Percentiles rank a stretch among this genome's conserved stretches.
Conservation (phyloP, 108 stramenopile genomes). For the Parmales sp. region DNA sequence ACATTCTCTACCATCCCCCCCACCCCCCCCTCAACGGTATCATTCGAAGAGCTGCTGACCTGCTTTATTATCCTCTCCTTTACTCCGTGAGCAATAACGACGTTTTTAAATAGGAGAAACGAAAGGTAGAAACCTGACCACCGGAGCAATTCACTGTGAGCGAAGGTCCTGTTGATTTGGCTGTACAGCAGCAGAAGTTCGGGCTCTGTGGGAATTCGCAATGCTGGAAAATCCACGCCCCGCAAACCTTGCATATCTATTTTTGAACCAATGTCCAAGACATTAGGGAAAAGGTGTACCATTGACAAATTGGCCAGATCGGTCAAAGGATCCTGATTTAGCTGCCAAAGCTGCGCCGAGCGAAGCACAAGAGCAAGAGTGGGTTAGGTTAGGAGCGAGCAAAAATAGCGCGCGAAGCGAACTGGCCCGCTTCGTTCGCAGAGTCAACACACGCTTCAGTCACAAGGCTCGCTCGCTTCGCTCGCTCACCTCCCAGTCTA, state of each 20-base stretch:
- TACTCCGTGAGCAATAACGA: conserved; percentile 91
- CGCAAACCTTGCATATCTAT: conserved; percentile 53
- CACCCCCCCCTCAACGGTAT: conserved; percentile 51
- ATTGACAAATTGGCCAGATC: conserved; percentile 87
- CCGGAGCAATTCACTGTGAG: conserved; percentile 15
- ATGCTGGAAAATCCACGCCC: conserved; percentile 28
- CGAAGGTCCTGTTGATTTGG: conserved; percentile 5
- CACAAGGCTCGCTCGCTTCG: too few species aligned
- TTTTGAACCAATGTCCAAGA: conserved; percentile 20
- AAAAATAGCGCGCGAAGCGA: too few species aligned
- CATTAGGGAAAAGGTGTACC: conserved; percentile 65
- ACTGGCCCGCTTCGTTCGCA: too few species aligned
- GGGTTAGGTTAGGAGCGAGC: too few species aligned
- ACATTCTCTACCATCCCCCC: conserved; percentile 51
- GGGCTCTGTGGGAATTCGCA: conserved; percentile 49
- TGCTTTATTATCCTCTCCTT: conserved; percentile 66
- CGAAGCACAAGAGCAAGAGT: too few species aligned
- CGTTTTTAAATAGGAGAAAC: conserved; percentile 83
- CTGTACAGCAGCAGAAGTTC: conserved; percentile 48
- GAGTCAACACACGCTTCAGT: too few species aligned
- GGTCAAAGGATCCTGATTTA: conserved; percentile 62
- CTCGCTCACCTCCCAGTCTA: conserved; percentile 94
- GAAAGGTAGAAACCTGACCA: conserved; percentile 71
- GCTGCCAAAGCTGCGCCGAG: too few species aligned
- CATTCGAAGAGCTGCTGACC: conserved; percentile 67